Conservation (phyloP, 179 eudicot genomes). For the Monotropa hypopitys region DNA sequence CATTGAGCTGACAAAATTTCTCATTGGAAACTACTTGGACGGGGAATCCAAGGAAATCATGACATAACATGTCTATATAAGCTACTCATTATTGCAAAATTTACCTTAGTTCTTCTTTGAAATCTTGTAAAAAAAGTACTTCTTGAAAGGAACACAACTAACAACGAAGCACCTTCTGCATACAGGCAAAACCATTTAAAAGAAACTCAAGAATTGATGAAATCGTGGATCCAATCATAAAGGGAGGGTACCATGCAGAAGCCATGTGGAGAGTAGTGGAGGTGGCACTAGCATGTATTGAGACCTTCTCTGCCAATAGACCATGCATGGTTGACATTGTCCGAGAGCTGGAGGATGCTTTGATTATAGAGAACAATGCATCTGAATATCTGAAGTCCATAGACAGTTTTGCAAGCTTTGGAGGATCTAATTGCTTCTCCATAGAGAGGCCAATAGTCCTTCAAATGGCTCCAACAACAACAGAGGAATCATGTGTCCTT, state of each 20-base stretch:
- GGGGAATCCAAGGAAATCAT: background rate
- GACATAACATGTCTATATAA: background rate
- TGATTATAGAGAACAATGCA: slow-evolving; percentile 47
- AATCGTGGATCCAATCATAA: slow-evolving; percentile 43
- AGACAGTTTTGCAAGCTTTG: slow-evolving; percentile 23
- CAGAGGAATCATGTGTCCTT: slow-evolving; percentile 24
- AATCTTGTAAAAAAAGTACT: background rate
- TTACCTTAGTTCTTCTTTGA: too few species aligned
- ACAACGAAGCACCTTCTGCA: background rate
- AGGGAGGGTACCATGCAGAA: slow-evolving; percentile 41
- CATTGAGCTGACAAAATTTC: background rate
- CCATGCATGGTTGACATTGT: slow-evolving; percentile 47
- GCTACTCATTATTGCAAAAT: background rate
- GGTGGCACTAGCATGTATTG: slow-evolving; percentile 48
- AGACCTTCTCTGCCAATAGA: slow-evolving; percentile 37
- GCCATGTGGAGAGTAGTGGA: slow-evolving; percentile 59
- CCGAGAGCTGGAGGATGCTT: slow-evolving; percentile 49
- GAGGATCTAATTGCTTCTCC: slow-evolving; percentile 37
- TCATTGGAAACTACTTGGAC: background rate
- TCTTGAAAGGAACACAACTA: background rate
- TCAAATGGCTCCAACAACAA: slow-evolving; percentile 19
- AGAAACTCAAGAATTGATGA: slow-evolving; percentile 37
- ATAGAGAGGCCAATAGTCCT: slow-evolving; percentile 30
- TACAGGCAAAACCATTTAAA: slow-evolving; percentile 40
- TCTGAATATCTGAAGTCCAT: slow-evolving; percentile 49